phyloP scores from a whole-genome alignment of 1,284 basidiomycete species.

The Marasmius fiardii region DNA sequence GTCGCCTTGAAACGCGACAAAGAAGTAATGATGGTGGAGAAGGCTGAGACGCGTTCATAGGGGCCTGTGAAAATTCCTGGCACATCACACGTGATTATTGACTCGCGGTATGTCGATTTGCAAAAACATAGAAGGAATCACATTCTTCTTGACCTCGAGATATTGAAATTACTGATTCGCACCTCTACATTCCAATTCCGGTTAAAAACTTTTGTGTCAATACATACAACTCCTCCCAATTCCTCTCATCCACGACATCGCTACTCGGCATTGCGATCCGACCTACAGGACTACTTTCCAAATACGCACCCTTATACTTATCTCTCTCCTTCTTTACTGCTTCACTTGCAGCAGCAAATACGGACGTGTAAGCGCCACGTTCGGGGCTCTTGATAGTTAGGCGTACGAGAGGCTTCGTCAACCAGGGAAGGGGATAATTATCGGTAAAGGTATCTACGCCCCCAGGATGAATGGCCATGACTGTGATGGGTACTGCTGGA shows the following conservation, averaged over 20 bases:
- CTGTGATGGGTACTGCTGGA: conserved; percentile 22
- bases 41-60: too few species aligned
- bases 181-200: not conserved
- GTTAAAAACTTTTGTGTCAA: conserved; percentile 18
- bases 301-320: conserved; percentile 27
- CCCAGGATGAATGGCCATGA: conserved; percentile 28
- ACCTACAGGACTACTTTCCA: conserved; percentile 21
- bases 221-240: conserved; percentile 18
- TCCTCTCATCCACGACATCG: conserved; percentile 12
- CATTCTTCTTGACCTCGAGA: not conserved
- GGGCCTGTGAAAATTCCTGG: too few species aligned
- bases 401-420: conserved; percentile 20
- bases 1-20: not conserved
- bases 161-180: not conserved
- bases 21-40: not conserved
- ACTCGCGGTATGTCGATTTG: too few species aligned
- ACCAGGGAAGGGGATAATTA: conserved; percentile 16
- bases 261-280: conserved; percentile 20
- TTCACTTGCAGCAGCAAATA: conserved; percentile 33
- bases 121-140: not conserved
- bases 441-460: conserved; percentile 24
- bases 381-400: conserved; percentile 22
- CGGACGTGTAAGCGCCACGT: conserved; percentile 30
- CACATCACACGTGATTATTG: too few species aligned
- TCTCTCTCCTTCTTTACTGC: conserved; percentile 21